These are phyloP conservation scores for Erodium trifolium DNA, from an alignment of 441 rosid species.

Conservation along the genomic window DNA sequence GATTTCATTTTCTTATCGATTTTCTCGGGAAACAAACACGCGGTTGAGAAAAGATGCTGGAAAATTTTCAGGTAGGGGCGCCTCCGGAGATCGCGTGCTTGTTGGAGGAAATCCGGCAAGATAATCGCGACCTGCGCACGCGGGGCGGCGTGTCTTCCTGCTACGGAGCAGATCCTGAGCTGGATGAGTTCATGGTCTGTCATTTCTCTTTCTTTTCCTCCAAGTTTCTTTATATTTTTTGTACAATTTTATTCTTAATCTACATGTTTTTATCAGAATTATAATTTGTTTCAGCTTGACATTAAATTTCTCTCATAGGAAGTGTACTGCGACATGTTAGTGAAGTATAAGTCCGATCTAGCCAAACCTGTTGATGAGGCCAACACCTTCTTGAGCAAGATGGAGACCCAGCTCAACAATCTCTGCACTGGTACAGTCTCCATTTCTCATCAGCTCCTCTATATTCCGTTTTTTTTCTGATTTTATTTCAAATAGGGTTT, in stretches of 20 bases:
- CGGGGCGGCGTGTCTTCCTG: background rate
- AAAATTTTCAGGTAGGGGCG: background rate
- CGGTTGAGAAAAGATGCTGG: background rate
- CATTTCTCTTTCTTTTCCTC: slow-evolving; percentile 7
- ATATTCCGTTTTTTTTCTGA: background rate
- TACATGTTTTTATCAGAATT: background rate
- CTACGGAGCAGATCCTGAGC: slow-evolving; percentile 4
- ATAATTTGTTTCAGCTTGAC: background rate
- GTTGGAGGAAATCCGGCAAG: background rate
- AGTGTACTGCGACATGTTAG: background rate
- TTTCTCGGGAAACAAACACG: background rate
- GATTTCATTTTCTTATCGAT: background rate
- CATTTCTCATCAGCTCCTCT: slow-evolving; percentile 36
- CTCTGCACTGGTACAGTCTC: slow-evolving; percentile 50
- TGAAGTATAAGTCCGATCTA: slow-evolving; percentile 65
- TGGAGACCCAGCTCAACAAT: slow-evolving; percentile 76
- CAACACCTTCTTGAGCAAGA: slow-evolving; percentile 56
- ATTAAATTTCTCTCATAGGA: background rate
- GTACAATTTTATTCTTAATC: background rate
- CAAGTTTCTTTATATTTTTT: background rate
- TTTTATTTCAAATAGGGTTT: background rate
- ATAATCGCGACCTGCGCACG: background rate
- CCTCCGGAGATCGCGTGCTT: slow-evolving; percentile 1
- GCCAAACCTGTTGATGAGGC: slow-evolving; percentile 88
- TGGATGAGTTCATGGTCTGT: slow-evolving; percentile 3